A percentile compares a stretch with the other conserved stretches of the same genome.
Evolutionary conservation across 2,329 filamentous ascomycete species (phyloP).

Genomic region (Penicillium aurantiogriseum): DNA sequence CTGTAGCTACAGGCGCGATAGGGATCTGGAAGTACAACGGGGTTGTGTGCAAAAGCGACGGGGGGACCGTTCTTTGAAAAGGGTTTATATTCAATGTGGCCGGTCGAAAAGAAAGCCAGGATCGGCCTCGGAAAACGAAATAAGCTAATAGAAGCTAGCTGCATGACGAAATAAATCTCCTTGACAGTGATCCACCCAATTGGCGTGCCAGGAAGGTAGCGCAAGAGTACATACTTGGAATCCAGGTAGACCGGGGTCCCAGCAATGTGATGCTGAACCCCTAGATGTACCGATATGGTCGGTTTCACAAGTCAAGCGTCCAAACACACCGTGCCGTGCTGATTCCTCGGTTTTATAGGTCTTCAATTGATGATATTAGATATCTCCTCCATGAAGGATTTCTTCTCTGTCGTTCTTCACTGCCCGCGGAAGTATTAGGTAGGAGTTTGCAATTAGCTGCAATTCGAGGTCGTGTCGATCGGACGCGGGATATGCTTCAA

Average conservation of each 20-base stretch:
- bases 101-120: not conserved
- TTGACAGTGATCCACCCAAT: not conserved
- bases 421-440: not conserved
- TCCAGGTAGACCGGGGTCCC: slow-evolving; percentile 5
- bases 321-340: not conserved
- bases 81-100: not conserved
- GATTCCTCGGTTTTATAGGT: not conserved
- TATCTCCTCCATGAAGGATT: too few relatives aligned
- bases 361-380: not conserved
- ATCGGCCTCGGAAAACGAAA: not conserved
- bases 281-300: slow-evolving; percentile 9
- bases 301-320: not conserved
- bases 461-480: not conserved
- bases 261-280: slow-evolving; percentile 17
- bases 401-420: not conserved
- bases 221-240: slow-evolving; percentile 13
- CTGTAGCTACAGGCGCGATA: not conserved
- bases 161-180: slow-evolving; percentile 17
- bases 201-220: not conserved
- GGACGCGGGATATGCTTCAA: not conserved
- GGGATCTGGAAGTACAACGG: not conserved
- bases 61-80: not conserved
- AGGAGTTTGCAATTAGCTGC: not conserved
- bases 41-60: not conserved
- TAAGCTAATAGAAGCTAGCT: slow-evolving; percentile 7